Percentiles rank a stretch among this genome's conserved stretches.
Evolutionary conservation across 257 asterid species (phyloP).

Genomic region (Petrea volubilis): DNA sequence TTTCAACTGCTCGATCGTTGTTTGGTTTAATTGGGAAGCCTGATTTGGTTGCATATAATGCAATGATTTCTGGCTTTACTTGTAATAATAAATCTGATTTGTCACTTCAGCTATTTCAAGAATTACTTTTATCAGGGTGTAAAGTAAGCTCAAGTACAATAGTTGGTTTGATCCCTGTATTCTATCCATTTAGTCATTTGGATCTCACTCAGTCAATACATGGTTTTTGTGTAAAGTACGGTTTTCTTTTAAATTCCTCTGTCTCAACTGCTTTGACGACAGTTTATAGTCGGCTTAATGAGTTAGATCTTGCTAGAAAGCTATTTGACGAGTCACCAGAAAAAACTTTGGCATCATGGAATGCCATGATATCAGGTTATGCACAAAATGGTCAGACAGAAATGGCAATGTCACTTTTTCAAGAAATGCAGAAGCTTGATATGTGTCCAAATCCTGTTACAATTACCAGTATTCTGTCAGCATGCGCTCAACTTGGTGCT

Average conservation of each 20-base stretch:
- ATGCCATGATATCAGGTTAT: slow-evolving; percentile 93
- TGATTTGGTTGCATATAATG: slow-evolving; percentile 73
- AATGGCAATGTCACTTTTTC: slow-evolving; percentile 70
- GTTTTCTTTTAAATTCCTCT: slow-evolving; percentile 47
- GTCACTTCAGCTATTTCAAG: slow-evolving; percentile 58
- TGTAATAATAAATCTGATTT: slow-evolving; percentile 45
- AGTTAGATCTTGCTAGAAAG: slow-evolving; percentile 60
- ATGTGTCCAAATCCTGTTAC: slow-evolving; percentile 81
- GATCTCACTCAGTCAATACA: slow-evolving; percentile 57
- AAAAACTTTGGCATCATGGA: slow-evolving; percentile 80
- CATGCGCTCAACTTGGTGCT: slow-evolving; percentile 90
- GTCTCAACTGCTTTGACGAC: slow-evolving; percentile 81
- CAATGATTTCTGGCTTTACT: slow-evolving; percentile 74
- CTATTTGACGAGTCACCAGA: slow-evolving; percentile 67
- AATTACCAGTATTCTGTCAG: slow-evolving; percentile 78
- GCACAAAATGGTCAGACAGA: slow-evolving; percentile 83
- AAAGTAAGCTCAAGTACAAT: slow-evolving; percentile 66
- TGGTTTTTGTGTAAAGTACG: slow-evolving; percentile 59
- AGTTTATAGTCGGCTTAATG: slow-evolving; percentile 68
- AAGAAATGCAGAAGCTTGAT: slow-evolving; percentile 76
- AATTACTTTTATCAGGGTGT: slow-evolving; percentile 49
- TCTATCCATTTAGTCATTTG: slow-evolving; percentile 70
- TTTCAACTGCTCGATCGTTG: slow-evolving; percentile 50
- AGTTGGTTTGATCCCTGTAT: slow-evolving; percentile 78
- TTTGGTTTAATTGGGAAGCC: slow-evolving; percentile 60